Base-by-base conservation (phyloP, 768 basidiomycete genomes). In the Panellus pusillus region DNA sequence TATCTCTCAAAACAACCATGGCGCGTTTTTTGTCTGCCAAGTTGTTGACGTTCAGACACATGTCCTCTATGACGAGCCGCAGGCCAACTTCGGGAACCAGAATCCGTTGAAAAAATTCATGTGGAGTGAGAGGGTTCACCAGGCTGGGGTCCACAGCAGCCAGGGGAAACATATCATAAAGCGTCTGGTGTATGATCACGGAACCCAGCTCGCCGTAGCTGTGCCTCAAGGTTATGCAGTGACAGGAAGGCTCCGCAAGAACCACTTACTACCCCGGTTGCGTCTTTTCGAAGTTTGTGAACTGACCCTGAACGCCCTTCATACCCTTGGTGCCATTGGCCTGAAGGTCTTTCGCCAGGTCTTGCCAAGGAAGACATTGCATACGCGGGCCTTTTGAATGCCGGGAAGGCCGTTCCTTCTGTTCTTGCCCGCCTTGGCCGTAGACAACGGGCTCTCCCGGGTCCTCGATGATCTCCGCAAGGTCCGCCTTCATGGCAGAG, bases 131-230 rank as follows among this genome's bases (percentile, higher is more conserved):
- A 0, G 95, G 88, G 0, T 75, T 67, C 19, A 84, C 79, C 12
- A 75, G 67, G 15, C 70, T 65, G 0, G 81, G 73, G 50, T 83
- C 73, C 42, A 90, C 79, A 0, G 77, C 69, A 3, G 75, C 66
- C 0, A 81, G 82, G 1, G 92, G 89, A 62, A 92, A 92, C 51
- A 92, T 74, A 62, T 83, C 78, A 61, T 84, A 85, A 12, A 96
- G 75, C 0, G 85, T 86, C 61, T 89, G 85, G 47, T 86, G 81
- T 52, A 96, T 88, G 61, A 91, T 86, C 18, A 89, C 77, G 6
- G 86, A 89, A 11, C 93, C 93, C 35, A 84, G 78, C 66, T 92
- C 91, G 39, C 93, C 93, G 60, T 95, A 96, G 68, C 93, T 96
- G 52, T 6, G 57, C 51, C 14, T 24, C 13, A 8, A 20, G 20